Percentiles rank a stretch among this genome's conserved stretches.
phyloP scores from a whole-genome alignment of 768 basidiomycete species.

The Rhodotorula graminis region DNA sequence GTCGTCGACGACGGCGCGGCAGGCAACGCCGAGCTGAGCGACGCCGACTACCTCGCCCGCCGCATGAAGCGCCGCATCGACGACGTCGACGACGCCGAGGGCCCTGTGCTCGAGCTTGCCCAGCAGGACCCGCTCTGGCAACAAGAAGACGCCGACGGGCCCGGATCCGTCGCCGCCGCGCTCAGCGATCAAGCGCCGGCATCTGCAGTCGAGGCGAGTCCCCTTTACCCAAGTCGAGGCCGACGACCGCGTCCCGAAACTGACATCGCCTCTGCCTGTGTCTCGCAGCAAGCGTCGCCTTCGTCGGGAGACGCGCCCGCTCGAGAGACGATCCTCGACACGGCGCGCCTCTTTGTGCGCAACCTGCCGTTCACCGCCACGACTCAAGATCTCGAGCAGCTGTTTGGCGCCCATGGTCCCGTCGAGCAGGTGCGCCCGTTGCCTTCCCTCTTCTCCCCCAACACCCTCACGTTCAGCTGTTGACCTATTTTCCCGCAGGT shows the following conservation, averaged over 20 bases:
- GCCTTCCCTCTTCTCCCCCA: conserved; percentile 37
- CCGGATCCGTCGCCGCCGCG: too few relatives aligned
- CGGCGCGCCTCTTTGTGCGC: conserved; percentile 75
- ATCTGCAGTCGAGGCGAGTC: too few relatives aligned
- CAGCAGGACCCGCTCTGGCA: conserved; percentile 34
- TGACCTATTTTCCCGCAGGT: too few relatives aligned
- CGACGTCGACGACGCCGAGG: conserved; percentile 33
- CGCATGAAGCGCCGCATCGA: conserved; percentile 36
- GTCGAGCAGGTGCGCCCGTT: conserved; percentile 62
- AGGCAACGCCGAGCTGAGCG: conserved; percentile 44
- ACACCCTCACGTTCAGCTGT: too few relatives aligned
- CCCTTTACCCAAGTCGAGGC: too few relatives aligned
- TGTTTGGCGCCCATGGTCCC: conserved; percentile 66
- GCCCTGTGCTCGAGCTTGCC: background rate
- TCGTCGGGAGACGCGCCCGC: background rate
- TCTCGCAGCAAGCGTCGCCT: background rate
- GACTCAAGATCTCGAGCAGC: conserved; percentile 60
- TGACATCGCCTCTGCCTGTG: too few relatives aligned
- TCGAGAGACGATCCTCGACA: conserved; percentile 44
- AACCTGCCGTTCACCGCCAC: conserved; percentile 86
- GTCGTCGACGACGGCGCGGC: conserved; percentile 2
- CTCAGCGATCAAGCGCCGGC: too few relatives aligned
- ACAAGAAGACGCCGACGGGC: background rate
- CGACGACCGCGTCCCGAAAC: too few relatives aligned
- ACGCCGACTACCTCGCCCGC: conserved; percentile 48